Evolutionary conservation across 345 rosid species (phyloP), one percentile per base, ranked within the genome.

Genomic region (Eucalyptus fibrosa): DNA sequence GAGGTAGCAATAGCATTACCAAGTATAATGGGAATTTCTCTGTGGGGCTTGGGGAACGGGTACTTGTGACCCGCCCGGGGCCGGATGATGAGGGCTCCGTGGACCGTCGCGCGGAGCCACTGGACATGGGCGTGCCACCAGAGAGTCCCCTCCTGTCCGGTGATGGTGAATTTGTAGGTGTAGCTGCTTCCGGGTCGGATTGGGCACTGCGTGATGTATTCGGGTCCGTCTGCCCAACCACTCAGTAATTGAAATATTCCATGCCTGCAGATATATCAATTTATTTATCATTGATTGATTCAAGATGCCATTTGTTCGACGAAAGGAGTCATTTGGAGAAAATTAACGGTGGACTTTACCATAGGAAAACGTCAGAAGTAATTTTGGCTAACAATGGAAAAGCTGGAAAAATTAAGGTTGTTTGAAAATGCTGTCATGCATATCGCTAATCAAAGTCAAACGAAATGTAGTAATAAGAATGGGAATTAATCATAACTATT

Each of bases 111-210:
- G 1, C 99, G 99, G 86, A 97, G 93, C 92, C 89, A 90, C 3
- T 96, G 93, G 44, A 91, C 77, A 37, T 97, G 99, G 50, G 99
- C 98, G 49, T 97, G 98, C 99, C 99, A 97, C 99, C 99, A 97
- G 4, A 97, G 94, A 40, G 99, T 97, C 14, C 99, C 99, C 90
- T 97, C 98, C 86, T 97, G 99, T 40, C 90, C 88, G 51, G 92
- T 91, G 91, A 97, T 87, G 49, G 80, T 94, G 89, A 96, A 97
- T 88, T 90, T 94, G 92, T 97, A 96, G 11, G 97, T 94, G 90
- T 92, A 97, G 37, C 91, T 94, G 23, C 60, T 72, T 9, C 98
- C 97, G 0, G 99, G 97, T 7, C 40, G 92, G 77, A 97, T 95
- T 21, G 99, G 97, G 86, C 99, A 97, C 26, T 97, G 99, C 7